Conservation (phyloP, 2,329 filamentous ascomycete species). For the Rhynchosporium agropyri region DNA sequence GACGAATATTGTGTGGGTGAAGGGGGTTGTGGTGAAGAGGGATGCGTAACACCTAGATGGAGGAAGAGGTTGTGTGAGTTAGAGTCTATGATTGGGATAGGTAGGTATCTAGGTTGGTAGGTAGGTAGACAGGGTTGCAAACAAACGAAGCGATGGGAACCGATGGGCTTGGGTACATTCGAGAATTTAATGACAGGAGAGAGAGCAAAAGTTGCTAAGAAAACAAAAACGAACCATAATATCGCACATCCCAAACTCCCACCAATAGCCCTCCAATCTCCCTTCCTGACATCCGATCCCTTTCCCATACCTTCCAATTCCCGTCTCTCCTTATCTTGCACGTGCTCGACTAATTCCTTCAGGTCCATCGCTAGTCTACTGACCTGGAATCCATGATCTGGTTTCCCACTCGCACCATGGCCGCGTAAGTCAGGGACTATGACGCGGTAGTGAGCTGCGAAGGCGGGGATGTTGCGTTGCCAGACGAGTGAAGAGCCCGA, state of each 20-base stretch:
- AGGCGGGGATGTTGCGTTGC: conserved; percentile 38
- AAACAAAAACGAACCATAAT: conserved; percentile 33
- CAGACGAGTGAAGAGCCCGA: conserved; percentile 41
- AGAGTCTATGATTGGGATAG: not conserved
- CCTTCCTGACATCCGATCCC: too few relatives aligned
- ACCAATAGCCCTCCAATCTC: conserved; percentile 35
- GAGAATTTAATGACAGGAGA: not conserved
- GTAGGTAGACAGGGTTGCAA: too few relatives aligned
- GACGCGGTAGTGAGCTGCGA: conserved; percentile 34
- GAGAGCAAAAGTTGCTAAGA: not conserved
- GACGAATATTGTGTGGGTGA: conserved; percentile 40
- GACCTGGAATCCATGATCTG: conserved; percentile 40
- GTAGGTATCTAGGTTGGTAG: too few relatives aligned
- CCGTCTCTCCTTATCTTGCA: conserved; percentile 8
- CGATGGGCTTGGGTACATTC: not conserved
- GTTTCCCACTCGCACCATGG: conserved; percentile 38
- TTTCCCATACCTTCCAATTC: not conserved
- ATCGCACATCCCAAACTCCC: conserved; percentile 41
- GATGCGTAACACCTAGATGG: conserved; percentile 37
- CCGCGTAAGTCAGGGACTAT: conserved; percentile 41
- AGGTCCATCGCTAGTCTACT: conserved; percentile 40
- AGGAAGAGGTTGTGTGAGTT: not conserved
- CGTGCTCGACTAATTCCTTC: conserved; percentile 32
- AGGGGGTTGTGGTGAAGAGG: conserved; percentile 37
- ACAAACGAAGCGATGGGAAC: too few relatives aligned